These are phyloP conservation scores for Zanthoxylum bungeanum DNA, from an alignment of 345 rosid genomes.

Conservation along the genomic window DNA sequence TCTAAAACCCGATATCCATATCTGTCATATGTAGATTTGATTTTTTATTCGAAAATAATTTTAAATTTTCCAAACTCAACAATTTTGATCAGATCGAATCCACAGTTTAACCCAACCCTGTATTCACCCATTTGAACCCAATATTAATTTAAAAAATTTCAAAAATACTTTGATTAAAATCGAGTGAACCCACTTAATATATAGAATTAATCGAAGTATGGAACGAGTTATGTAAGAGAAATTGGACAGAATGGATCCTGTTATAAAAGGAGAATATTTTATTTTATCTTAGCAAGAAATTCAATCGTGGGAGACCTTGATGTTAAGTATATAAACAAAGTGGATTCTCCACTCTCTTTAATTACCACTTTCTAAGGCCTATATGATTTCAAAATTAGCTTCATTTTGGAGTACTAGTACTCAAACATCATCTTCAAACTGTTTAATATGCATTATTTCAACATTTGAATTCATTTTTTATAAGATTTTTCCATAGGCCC, in stretches of 20 bases:
- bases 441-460: background rate
- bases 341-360: slow-evolving; percentile 12
- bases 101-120: too few species aligned
- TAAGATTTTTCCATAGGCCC: background rate
- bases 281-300: background rate
- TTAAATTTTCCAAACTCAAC: too few species aligned
- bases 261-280: background rate
- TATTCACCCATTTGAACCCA: too few species aligned
- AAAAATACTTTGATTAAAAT: too few species aligned
- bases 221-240: too few species aligned
- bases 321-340: background rate
- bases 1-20: too few species aligned
- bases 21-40: too few species aligned
- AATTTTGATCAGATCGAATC: too few species aligned
- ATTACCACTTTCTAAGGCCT: slow-evolving; percentile 11
- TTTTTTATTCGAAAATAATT: too few species aligned
- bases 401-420: background rate
- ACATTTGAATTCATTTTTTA: background rate
- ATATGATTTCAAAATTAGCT: background rate
- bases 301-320: background rate
- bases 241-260: too few species aligned
- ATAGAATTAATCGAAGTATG: too few species aligned
- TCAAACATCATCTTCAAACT: background rate
- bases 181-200: background rate
- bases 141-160: too few species aligned